Evolutionary conservation across 345 rosid genomes (phyloP).

Genomic region (Hypericum androsaemum): DNA sequence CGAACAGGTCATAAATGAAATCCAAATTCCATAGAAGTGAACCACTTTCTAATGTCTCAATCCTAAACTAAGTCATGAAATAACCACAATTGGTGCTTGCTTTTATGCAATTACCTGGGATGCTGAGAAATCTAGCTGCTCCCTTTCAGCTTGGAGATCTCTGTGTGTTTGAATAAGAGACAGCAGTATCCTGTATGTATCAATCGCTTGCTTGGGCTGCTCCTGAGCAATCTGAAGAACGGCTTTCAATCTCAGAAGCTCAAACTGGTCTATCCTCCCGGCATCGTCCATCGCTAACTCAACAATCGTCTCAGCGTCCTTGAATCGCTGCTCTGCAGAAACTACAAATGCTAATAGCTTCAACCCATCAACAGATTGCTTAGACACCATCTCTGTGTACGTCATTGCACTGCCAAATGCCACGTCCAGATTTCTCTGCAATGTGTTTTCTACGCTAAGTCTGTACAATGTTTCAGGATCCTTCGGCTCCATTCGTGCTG

Average conservation of each 20-base stretch:
- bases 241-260: constrained; percentile 73
- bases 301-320: constrained; percentile 64
- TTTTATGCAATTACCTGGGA: constrained; percentile 34
- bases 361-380: constrained; percentile 62
- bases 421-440: constrained; percentile 67
- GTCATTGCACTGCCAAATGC: constrained; percentile 59
- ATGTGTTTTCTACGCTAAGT: constrained; percentile 66
- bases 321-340: constrained; percentile 59
- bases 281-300: constrained; percentile 73
- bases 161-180: constrained; percentile 64
- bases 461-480: constrained; percentile 49
- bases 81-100: not conserved
- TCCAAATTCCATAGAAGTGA: not conserved
- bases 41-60: too few relatives aligned
- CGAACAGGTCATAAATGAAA: not conserved
- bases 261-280: constrained; percentile 49
- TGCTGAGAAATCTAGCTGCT: constrained; percentile 14
- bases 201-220: constrained; percentile 78
- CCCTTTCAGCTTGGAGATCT: constrained; percentile 34
- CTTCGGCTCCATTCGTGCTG: constrained; percentile 34
- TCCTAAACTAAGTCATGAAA: not conserved
- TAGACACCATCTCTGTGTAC: constrained; percentile 44
- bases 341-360: constrained; percentile 58
- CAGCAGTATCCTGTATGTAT: constrained; percentile 72
- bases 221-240: constrained; percentile 72